Percentiles rank a stretch among this genome's conserved stretches.
phyloP scores from a whole-genome alignment of 768 basidiomycete species.

The Phallus indusiatus region DNA sequence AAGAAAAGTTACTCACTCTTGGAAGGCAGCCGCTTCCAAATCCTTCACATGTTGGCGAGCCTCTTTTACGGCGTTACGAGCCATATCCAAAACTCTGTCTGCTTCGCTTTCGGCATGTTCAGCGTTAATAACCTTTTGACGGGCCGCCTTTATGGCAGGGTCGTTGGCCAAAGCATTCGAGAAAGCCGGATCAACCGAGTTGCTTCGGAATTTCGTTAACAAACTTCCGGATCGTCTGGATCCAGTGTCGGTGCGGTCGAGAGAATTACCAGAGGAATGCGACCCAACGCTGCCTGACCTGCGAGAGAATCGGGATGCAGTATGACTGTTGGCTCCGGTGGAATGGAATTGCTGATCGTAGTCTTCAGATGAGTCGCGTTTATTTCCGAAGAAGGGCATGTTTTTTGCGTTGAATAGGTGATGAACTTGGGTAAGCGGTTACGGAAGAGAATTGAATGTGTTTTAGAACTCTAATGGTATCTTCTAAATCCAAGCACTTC shows the following conservation, averaged over 20 bases:
- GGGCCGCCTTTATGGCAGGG: conserved; percentile 37
- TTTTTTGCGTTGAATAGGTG: background rate
- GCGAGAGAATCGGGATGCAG: background rate
- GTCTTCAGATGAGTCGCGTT: background rate
- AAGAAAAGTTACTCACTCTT: conserved; percentile 36
- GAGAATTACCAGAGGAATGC: background rate
- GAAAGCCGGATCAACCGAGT: background rate
- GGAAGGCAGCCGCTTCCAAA: conserved; percentile 41
- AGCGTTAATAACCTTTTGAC: conserved; percentile 41
- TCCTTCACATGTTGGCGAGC: conserved; percentile 39
- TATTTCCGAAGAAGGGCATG: background rate
- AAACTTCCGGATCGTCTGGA: background rate
- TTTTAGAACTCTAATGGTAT: background rate
- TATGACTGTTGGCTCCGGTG: background rate
- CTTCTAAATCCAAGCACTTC: no score
- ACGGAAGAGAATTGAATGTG: background rate
- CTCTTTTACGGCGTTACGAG: conserved; percentile 35
- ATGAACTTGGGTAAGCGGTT: background rate
- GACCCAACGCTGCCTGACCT: background rate
- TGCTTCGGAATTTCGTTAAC: background rate
- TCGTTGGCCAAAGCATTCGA: conserved; percentile 21
- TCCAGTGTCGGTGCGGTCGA: background rate
- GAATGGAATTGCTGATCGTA: background rate
- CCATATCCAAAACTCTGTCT: conserved; percentile 38
- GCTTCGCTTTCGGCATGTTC: conserved; percentile 43